Base-by-base conservation (phyloP, 2,329 filamentous ascomycete genomes). In the Amesomyces nigricolor region DNA sequence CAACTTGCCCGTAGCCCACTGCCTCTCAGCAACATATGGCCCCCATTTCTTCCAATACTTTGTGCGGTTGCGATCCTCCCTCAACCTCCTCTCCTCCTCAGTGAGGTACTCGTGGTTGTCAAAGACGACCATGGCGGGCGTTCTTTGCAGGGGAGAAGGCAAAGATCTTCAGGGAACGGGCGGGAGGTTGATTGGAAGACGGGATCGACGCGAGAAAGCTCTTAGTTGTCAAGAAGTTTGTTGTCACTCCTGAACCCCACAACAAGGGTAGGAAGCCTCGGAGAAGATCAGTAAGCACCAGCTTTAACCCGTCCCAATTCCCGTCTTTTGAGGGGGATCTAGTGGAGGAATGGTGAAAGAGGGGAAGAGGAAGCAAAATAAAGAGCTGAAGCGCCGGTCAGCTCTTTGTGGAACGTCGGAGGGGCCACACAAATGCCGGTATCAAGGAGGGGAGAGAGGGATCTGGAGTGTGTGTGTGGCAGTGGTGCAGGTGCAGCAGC, bases 41-140 rank as follows among this genome's bases (percentile, higher is more conserved):
- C 92, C 92, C 91, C 91, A 96, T 83, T 87, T 90, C 82, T 97
- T 97, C 92, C 92, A 97, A 77, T 97, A 97, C 71, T 89, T 92
- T 62, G 75, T 81, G 61, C 86, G 86, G 62, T 92, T 83, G 57
- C 85, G 83, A 72, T 97, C 92, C 68, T 96, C 84, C 68, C 87
- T 87, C 64, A 97, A 80, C 48, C 94, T 87, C 72, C 87, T 88
- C 78, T 97, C 92, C 75, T 97, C 92, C 72, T 88, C 86, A 58
- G 88, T 91, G 68, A 92, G 80, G 72, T 90, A 91, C 69, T 94
- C 88, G 73, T 94, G 84, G 68, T 87, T 84, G 72, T 95, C 90
- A 68, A 94, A 86, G 67, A 95, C 81, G 69, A 96, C 91, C 92
- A 97, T 97, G 56, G 63, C 72, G 68, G 16, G 42, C 47, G 38